Evolutionary conservation across 2,329 filamentous ascomycete genomes (phyloP), one percentile per base, ranked within the genome.

Genomic region (Didymella keratinophila): DNA sequence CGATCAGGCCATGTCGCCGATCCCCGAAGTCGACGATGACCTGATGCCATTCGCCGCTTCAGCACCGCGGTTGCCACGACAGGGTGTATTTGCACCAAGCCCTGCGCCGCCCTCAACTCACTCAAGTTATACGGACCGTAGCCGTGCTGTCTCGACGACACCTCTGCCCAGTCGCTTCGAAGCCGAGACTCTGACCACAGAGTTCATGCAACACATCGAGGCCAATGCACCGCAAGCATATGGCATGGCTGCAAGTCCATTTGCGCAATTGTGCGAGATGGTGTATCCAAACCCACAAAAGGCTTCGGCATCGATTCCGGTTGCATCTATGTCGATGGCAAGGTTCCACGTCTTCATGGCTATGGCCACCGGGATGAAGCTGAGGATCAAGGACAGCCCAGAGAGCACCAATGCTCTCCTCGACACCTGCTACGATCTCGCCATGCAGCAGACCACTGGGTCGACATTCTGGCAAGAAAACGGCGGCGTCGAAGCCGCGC

Each of bases 301-400:
- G 16, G 48, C 65, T 1, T 56, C 63, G 0, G 65, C 3, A 44
- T 66, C 12, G 60, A 70, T 9, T 50, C 63, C 4, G 61, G 66
- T 3, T 8, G 63, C 67, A 2, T 74, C 73, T 0, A 66, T 71
- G 27, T 59, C 65, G 7, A 75, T 76, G 72, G 74, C 72, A 0
- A 66, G 74, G 12, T 76, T 75, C 44, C 73, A 75, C 37, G 72
- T 76, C 12, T 76, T 76, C 51, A 63, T 76, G 36, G 71, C 72
- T 10, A 76, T 76, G 74, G 72, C 74, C 0, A 66, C 74, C 23
- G 72, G 72, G 3, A 75, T 76, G 73, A 76, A 76, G 45, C 44
- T 75, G 12, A 60, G 74, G 3, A 73, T 74, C 46, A 67, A 64
- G 25, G 70, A 72, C 41, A 63, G 64, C 12, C 60, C 64, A 0